Evolutionary conservation across 768 basidiomycete species (phyloP), one percentile per base, ranked within the genome.

Genomic region (Leccinum uliginosum): DNA sequence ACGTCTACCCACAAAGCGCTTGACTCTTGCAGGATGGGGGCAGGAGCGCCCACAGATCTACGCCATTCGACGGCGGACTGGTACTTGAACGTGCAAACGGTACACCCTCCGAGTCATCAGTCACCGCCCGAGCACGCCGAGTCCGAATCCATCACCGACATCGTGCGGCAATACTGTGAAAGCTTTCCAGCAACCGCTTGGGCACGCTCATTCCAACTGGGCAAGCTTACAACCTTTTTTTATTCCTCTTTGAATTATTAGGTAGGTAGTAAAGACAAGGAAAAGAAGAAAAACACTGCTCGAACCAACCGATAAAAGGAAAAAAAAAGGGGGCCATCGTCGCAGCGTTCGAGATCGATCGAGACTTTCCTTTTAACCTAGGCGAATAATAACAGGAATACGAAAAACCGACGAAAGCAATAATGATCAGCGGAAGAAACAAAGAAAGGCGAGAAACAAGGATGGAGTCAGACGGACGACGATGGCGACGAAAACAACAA

Each of bases 351-450:
- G 48, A 50, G 43, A 55, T 40, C 24, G 12, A 48, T 34, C 23
- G 44, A 50, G 43, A 54, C 32, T 61, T 48, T 55, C 47, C 38
- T 44, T 10, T 55, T 32, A 44, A 47, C 62, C 55, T 52, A 49
- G 38, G 50, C 46, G 24, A 51, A 57, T 59, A 56, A 55, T 58
- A 45, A 46, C 56, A 59, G 15, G 24, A 15, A 53, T 15, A 48
- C n/a, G 51, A 26, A 44, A 30, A 54, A 40, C 12, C 29, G 52
- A 63, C 32, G 62, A 71, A 68, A 63, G 66, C 55, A 72, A 71
- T 72, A 68, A 73, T 73, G 67, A 71, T 73, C 59, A 67, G 55
- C 38, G 47, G 59, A 59, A 59, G 47, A 51, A 51, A 50, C 21
- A 56, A 51, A 50, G 32, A 52, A 38, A 51, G 30, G 7, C 15